A percentile compares a stretch with the other conserved stretches of the same genome.
Conservation (phyloP, 179 eudicot genomes). For the Silene noctiflora region DNA sequence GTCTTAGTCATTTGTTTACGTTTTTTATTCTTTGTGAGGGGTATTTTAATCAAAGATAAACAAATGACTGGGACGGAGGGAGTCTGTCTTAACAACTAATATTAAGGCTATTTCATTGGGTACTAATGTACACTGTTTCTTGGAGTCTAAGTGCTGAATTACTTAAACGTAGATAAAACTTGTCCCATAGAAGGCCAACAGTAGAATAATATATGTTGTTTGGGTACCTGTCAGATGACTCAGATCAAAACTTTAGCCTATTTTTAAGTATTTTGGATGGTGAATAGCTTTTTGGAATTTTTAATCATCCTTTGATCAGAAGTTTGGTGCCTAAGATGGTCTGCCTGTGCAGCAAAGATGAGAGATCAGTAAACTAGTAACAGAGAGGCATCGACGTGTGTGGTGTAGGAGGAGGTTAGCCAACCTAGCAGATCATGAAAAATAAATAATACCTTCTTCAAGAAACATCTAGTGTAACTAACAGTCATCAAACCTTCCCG, state of each 20-base stretch:
- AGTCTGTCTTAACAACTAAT: constrained; percentile 1
- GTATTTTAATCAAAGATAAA: neutral
- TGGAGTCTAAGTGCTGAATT: constrained; percentile 13
- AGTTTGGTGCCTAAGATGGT: constrained; percentile 1
- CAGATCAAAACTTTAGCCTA: constrained; percentile 1
- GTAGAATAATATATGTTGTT: constrained; percentile 5
- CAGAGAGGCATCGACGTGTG: constrained; percentile 13
- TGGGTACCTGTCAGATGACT: constrained; percentile 8
- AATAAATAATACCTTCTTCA: constrained; percentile 9
- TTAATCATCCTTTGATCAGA: neutral
- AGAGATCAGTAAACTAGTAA: neutral
- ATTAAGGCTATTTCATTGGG: neutral
- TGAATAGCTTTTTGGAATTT: constrained; percentile 7
- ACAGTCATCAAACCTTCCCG: constrained; percentile 9
- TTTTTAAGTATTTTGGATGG: constrained; percentile 4
- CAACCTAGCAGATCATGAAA: constrained; percentile 20
- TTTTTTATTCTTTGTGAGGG: too few relatives aligned
- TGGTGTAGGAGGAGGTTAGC: constrained; percentile 6
- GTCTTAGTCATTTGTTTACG: too few relatives aligned
- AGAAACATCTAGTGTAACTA: neutral
- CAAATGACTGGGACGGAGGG: neutral
- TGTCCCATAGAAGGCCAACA: constrained; percentile 17
- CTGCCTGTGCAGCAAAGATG: neutral
- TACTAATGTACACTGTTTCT: neutral
- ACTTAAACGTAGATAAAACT: constrained; percentile 16